phyloP scores from a whole-genome alignment of 257 asterid genomes.

The Scutellaria barbata region DNA sequence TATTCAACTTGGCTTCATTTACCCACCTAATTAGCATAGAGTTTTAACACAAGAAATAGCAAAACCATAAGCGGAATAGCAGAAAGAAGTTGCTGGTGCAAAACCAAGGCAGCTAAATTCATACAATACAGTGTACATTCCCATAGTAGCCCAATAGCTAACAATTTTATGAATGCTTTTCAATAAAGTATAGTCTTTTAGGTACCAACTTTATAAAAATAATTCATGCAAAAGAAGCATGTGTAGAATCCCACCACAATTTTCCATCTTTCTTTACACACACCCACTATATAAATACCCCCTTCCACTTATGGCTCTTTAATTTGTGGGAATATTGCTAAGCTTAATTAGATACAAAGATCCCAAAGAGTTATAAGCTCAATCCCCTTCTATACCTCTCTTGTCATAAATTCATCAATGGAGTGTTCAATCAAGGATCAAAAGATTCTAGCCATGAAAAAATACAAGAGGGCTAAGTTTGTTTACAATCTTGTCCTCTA shows the following conservation, averaged over 20 bases:
- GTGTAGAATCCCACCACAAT: conserved; percentile 34
- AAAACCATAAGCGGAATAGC: conserved; percentile 38
- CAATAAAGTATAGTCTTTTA: conserved; percentile 31
- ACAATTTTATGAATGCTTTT: conserved; percentile 31
- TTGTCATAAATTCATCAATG: conserved; percentile 39
- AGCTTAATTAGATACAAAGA: neutral
- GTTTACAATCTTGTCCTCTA: conserved; percentile 51
- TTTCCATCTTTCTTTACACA: neutral
- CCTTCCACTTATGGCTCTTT: conserved; percentile 13
- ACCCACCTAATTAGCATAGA: neutral
- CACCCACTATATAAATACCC: conserved; percentile 32
- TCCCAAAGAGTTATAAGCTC: neutral
- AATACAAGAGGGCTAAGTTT: conserved; percentile 48
- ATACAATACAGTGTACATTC: conserved; percentile 21
- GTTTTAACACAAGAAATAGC: no score
- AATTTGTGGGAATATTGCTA: conserved; percentile 21
- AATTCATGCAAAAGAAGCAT: conserved; percentile 38
- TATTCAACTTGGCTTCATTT: no score
- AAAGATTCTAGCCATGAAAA: conserved; percentile 50
- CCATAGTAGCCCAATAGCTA: conserved; percentile 14
- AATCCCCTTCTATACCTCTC: neutral
- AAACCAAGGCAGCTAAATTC: conserved; percentile 40
- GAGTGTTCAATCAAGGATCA: conserved; percentile 44
- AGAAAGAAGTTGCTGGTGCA: neutral
- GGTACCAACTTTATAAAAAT: conserved; percentile 36